Evolutionary conservation across 148 eudicot genomes (phyloP).

Genomic region (Talinum fruticosum): DNA sequence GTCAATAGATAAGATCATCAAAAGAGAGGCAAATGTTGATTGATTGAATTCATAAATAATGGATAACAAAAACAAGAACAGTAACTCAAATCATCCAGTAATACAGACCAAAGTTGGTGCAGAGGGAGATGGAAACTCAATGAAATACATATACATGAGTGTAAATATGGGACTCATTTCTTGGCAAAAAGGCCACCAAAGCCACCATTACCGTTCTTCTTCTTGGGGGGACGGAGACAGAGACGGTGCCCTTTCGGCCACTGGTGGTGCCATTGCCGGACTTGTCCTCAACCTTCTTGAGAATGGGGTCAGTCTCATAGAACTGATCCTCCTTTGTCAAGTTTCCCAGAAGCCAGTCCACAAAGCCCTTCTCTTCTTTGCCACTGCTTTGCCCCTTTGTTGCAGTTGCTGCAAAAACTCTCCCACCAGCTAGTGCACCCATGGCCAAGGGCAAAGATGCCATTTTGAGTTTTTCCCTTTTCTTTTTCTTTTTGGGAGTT

Average conservation of each 20-base stretch:
- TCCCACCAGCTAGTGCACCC: conserved; percentile 21
- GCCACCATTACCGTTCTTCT: conserved; percentile 52
- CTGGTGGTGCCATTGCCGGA: conserved; percentile 17
- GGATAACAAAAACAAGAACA: conserved; percentile 9
- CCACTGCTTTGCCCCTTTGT: conserved; percentile 22
- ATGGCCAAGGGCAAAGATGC: conserved; percentile 21
- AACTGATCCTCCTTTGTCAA: conserved; percentile 33
- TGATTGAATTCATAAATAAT: conserved; percentile 18
- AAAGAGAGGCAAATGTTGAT: conserved; percentile 14
- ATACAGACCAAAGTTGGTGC: conserved; percentile 1
- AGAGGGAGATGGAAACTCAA: not conserved
- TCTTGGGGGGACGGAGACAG: conserved; percentile 50
- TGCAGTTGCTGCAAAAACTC: conserved; percentile 28
- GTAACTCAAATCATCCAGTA: conserved; percentile 3
- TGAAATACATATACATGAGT: conserved; percentile 1
- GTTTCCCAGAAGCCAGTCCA: conserved; percentile 31
- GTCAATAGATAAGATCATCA: not conserved
- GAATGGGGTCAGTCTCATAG: conserved; percentile 35
- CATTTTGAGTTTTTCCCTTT: conserved; percentile 11
- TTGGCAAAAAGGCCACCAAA: conserved; percentile 73
- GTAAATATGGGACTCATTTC: conserved; percentile 25
- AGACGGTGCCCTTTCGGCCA: conserved; percentile 30
- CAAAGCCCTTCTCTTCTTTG: conserved; percentile 31
- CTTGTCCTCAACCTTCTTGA: conserved; percentile 30
- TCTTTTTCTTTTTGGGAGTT: not conserved